A percentile compares a stretch with the other conserved stretches of the same genome.
Conservation (phyloP, 2,329 filamentous ascomycete genomes). For the Phaeosphaeria sp. region DNA sequence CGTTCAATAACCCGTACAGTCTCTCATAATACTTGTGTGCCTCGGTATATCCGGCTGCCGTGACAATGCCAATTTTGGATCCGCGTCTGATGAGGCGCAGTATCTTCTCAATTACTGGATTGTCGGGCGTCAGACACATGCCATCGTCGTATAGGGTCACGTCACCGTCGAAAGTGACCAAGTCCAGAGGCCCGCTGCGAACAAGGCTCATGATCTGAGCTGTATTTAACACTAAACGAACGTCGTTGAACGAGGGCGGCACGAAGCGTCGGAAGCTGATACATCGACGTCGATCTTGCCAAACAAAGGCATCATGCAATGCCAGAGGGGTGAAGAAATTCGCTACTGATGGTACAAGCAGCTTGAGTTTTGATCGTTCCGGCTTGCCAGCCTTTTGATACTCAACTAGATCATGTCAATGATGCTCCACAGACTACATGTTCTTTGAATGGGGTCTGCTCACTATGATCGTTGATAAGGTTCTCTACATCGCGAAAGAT, state of each 20-base stretch:
- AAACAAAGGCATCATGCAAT: conserved; percentile 88
- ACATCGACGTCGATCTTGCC: conserved; percentile 83
- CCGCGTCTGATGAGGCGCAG: conserved; percentile 76
- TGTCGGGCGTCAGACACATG: conserved; percentile 74
- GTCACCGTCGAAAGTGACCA: conserved; percentile 97
- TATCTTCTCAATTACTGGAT: conserved; percentile 75
- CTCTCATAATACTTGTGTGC: conserved; percentile 85
- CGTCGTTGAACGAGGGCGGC: conserved; percentile 95
- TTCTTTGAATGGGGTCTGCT: conserved; percentile 20
- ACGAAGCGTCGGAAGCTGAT: conserved; percentile 94
- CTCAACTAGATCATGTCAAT: conserved; percentile 59
- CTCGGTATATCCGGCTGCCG: conserved; percentile 92
- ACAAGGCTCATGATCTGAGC: conserved; percentile 94
- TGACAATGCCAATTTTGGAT: conserved; percentile 92
- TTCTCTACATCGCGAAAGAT: conserved; percentile 93
- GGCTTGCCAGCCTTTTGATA: conserved; percentile 71
- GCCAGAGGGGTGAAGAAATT: conserved; percentile 90
- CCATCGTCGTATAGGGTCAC: conserved; percentile 91
- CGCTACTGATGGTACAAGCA: conserved; percentile 90
- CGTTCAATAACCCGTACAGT: conserved; percentile 84
- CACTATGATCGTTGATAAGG: conserved; percentile 92
- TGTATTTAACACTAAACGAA: conserved; percentile 90
- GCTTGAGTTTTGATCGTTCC: conserved; percentile 86
- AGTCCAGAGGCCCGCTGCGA: conserved; percentile 72
- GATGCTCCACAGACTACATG: neutral